Evolutionary conservation across 2,329 filamentous ascomycete species (phyloP), one percentile per base, ranked within the genome.

Genomic region (Didymellaceae sp.): DNA sequence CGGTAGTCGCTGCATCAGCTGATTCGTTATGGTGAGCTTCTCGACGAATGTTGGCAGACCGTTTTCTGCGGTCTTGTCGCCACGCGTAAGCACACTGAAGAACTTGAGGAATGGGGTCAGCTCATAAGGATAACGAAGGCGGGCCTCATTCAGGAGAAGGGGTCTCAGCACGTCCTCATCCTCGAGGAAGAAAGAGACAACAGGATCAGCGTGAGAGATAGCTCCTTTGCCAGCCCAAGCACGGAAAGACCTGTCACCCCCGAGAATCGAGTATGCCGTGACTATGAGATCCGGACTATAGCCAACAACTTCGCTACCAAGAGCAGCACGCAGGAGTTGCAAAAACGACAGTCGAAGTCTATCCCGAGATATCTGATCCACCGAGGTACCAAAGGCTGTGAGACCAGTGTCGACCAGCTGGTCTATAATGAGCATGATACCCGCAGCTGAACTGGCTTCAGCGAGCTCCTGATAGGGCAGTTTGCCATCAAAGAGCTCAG

Each of bases 121-220:
- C 73, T 97, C 93, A 71, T 90, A 93, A 0, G 93, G 93, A 67
- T 91, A 97, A 46, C 93, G 86, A 53, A 84, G 82, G 33, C 87
- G 81, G 6, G 92, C 86, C 67, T 89, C 83, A 40, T 83, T 78
- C 24, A 96, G 84, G 55, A 88, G 73, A 14, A 73, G 71, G 21
- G 76, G 78, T 65, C 88, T 78, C 14, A 91, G 72, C 6, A 78
- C 55, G 25, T 69, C 65, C 16, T 78, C 70, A 56, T 89, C 84
- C 14, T 79, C 74, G 18, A 86, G 73, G 56, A 88, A 83, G 16
- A 75, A 74, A n/a, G 73, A 71, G n/a, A 75, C 71, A 62, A 82
- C 52, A 6, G 74, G 68, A 45, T 71, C 66, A 6, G 59, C 56
- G 20, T 67, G 53, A 13, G 50, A 55, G 11, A 54, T 39, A 11